Conservation (phyloP, 352 stramenopile species). For the Globisporangium recalcitrans region DNA sequence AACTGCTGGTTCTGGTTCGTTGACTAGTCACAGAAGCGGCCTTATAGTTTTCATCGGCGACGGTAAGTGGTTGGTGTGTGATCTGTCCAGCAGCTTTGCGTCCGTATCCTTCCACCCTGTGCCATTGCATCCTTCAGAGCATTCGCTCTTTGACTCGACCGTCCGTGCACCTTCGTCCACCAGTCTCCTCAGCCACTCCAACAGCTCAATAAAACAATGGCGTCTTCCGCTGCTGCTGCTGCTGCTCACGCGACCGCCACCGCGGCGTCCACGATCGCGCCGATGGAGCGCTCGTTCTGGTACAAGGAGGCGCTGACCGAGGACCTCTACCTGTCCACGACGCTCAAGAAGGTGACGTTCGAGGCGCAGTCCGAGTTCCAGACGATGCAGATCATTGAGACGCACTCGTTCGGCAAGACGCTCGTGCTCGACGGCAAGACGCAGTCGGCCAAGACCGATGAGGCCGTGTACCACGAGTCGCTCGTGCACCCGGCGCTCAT, state of each 20-base stretch:
- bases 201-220: slow-evolving; percentile 1
- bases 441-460: slow-evolving; percentile 90
- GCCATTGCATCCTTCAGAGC: slow-evolving; percentile 8
- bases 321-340: slow-evolving; percentile 84
- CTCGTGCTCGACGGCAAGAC: slow-evolving; percentile 95
- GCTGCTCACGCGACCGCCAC: slow-evolving; percentile 18
- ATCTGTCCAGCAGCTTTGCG: neutral
- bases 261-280: slow-evolving; percentile 32
- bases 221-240: slow-evolving; percentile 9
- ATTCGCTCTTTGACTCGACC: slow-evolving; percentile 7
- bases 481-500: slow-evolving; percentile 93
- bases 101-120: slow-evolving; percentile 2
- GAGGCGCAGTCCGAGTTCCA: slow-evolving; percentile 89
- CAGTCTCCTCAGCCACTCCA: neutral
- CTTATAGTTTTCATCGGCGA: slow-evolving; percentile 3
- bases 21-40: neutral
- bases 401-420: slow-evolving; percentile 90
- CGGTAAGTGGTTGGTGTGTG: neutral
- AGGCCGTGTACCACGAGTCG: slow-evolving; percentile 94
- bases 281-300: slow-evolving; percentile 68
- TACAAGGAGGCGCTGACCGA: slow-evolving; percentile 89
- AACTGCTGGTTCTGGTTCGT: slow-evolving; percentile 13
- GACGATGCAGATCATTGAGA: slow-evolving; percentile 93
- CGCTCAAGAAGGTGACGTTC: slow-evolving; percentile 87
- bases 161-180: slow-evolving; percentile 1